These are phyloP conservation scores for Penstemon eatonii DNA, from an alignment of 257 asterid species.

Conservation along the genomic window DNA sequence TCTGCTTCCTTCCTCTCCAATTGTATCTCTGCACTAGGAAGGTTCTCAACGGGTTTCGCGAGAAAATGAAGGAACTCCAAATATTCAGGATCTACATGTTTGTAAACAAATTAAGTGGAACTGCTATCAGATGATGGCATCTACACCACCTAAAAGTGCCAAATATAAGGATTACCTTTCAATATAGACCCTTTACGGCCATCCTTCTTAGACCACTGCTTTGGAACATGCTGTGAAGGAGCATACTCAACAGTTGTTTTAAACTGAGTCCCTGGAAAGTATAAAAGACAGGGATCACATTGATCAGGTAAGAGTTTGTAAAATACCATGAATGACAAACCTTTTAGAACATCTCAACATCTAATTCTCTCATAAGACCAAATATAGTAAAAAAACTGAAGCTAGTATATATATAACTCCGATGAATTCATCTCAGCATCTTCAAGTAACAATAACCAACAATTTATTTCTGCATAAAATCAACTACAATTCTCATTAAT, in stretches of 20 bases:
- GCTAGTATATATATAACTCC: neutral
- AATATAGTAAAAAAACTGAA: constrained; percentile 14
- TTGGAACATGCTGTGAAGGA: constrained; percentile 96
- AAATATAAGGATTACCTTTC: constrained; percentile 58
- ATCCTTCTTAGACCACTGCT: constrained; percentile 85
- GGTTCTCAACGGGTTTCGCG: constrained; percentile 92
- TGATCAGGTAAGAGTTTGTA: neutral
- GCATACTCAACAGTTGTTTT: constrained; percentile 90
- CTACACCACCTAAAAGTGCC: constrained; percentile 31
- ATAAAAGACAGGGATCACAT: constrained; percentile 6
- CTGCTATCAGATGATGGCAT: constrained; percentile 25
- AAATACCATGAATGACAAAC: neutral
- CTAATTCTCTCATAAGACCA: constrained; percentile 1
- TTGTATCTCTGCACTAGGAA: constrained; percentile 99
- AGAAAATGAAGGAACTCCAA: constrained; percentile 95
- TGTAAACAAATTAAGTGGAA: constrained; percentile 38
- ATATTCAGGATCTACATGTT: constrained; percentile 92
- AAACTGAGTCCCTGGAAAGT: constrained; percentile 76
- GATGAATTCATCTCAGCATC: too few relatives aligned
- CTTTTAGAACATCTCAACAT: neutral
- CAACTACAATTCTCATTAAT: too few relatives aligned
- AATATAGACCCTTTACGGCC: constrained; percentile 92
- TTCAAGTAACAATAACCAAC: too few relatives aligned
- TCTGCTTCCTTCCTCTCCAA: constrained; percentile 98
- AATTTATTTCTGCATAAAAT: too few relatives aligned